Conservation (phyloP, 441 rosid genomes). For the Capsella rubella region DNA sequence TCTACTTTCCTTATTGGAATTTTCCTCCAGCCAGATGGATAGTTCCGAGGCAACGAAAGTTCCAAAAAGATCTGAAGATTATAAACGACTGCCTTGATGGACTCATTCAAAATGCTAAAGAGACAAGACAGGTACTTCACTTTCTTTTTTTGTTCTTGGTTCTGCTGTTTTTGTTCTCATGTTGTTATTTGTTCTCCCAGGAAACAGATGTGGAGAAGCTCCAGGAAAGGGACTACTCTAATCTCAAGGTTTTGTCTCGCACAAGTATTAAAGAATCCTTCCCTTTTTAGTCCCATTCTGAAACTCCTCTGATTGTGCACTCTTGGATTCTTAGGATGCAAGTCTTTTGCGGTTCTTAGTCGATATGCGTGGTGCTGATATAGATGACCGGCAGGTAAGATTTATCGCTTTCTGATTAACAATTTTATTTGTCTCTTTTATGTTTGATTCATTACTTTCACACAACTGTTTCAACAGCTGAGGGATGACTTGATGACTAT, state of each 20-base stretch:
- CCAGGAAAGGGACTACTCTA: slow-evolving; percentile 85
- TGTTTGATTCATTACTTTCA: neutral
- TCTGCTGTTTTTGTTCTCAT: slow-evolving; percentile 1
- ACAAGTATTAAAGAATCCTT: neutral
- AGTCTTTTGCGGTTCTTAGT: slow-evolving; percentile 92
- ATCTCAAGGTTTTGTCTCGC: slow-evolving; percentile 62
- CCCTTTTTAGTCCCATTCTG: neutral
- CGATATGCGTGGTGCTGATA: slow-evolving; percentile 95
- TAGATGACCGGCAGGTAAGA: slow-evolving; percentile 81
- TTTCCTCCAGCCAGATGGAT: slow-evolving; percentile 91
- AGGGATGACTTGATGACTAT: slow-evolving; percentile 96
- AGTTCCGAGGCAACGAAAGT: slow-evolving; percentile 90
- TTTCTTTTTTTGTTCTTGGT: neutral
- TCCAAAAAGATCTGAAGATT: slow-evolving; percentile 79
- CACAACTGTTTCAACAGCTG: slow-evolving; percentile 55
- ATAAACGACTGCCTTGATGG: slow-evolving; percentile 96
- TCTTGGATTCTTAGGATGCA: slow-evolving; percentile 71
- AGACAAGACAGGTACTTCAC: slow-evolving; percentile 73
- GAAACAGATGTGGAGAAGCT: slow-evolving; percentile 94
- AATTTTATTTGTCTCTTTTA: neutral
- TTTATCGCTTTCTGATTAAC: neutral
- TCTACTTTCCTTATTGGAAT: slow-evolving; percentile 96
- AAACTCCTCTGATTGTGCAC: slow-evolving; percentile 33
- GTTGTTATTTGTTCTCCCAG: slow-evolving; percentile 46
- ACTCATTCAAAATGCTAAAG: slow-evolving; percentile 92